A percentile compares a stretch with the other conserved stretches of the same genome.
Evolutionary conservation across 495 filamentous ascomycete genomes (phyloP).

Genomic region (Hyaloscypha hepaticicola): DNA sequence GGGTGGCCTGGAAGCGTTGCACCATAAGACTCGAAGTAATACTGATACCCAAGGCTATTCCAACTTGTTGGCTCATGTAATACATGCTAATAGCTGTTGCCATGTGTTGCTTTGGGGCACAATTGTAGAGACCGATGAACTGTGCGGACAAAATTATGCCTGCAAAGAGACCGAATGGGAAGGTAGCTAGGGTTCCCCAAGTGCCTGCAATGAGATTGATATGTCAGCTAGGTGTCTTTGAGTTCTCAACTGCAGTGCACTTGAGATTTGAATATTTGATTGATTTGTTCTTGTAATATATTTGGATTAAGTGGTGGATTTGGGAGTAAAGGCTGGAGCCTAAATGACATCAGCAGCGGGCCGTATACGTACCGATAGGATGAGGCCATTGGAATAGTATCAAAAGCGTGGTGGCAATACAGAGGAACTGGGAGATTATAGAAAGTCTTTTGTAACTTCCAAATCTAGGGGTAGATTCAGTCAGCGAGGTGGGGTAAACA

Average conservation of each 20-base stretch:
- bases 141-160: constrained; percentile 35
- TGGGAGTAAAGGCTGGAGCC: background rate
- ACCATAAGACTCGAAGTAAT: constrained; percentile 32
- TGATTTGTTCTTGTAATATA: too few species aligned
- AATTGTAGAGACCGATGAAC: constrained; percentile 36
- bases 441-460: constrained; percentile 33
- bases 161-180: constrained; percentile 31
- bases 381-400: constrained; percentile 36
- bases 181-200: constrained; percentile 29
- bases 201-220: constrained; percentile 3
- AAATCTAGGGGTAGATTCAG: constrained; percentile 29
- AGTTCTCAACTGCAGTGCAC: background rate
- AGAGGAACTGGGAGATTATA: constrained; percentile 21
- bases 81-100: constrained; percentile 36
- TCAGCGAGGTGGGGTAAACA: constrained; percentile 1
- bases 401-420: constrained; percentile 24
- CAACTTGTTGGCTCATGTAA: constrained; percentile 40
- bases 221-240: background rate
- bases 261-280: too few species aligned
- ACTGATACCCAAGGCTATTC: constrained; percentile 36
- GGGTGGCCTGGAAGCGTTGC: constrained; percentile 25
- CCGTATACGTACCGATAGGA: constrained; percentile 15
- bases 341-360: background rate
- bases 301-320: too few species aligned
- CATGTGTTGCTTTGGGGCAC: constrained; percentile 29